Percentiles rank a stretch among this genome's conserved stretches.
Evolutionary conservation across 371 early-diverging fungal species (phyloP).

Genomic region (Rhizomucor miehei): DNA sequence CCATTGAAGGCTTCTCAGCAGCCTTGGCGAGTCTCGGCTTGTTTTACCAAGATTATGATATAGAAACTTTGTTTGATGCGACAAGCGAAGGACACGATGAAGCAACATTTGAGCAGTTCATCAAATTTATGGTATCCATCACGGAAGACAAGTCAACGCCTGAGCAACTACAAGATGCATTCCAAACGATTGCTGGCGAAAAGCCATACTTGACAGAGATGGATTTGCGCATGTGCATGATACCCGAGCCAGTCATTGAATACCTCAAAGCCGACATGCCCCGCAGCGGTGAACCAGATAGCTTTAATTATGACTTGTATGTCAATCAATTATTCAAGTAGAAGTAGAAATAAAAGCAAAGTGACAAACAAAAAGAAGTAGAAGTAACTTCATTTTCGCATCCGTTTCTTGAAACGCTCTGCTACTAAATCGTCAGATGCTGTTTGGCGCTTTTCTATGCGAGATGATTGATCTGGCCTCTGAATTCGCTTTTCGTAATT

Average conservation of each 20-base stretch:
- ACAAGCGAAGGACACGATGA: slow-evolving; percentile 58
- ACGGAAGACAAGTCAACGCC: slow-evolving; percentile 91
- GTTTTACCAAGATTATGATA: slow-evolving; percentile 74
- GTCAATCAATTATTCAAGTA: slow-evolving; percentile 66
- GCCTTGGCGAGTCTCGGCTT: slow-evolving; percentile 85
- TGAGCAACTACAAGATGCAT: slow-evolving; percentile 83
- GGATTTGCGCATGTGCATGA: slow-evolving; percentile 65
- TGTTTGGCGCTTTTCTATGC: slow-evolving; percentile 48
- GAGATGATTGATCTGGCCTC: slow-evolving; percentile 30
- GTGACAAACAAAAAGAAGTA: not conserved
- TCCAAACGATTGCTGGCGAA: slow-evolving; percentile 81
- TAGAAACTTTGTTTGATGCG: slow-evolving; percentile 64
- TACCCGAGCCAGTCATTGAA: slow-evolving; percentile 68
- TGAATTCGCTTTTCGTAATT: slow-evolving; percentile 33
- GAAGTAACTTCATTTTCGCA: slow-evolving; percentile 37
- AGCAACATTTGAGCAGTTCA: slow-evolving; percentile 86
- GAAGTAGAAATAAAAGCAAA: not conserved
- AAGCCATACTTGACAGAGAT: slow-evolving; percentile 79
- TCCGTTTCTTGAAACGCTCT: slow-evolving; percentile 80
- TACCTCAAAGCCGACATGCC: slow-evolving; percentile 78
- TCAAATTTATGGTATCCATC: slow-evolving; percentile 80
- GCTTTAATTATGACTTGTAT: slow-evolving; percentile 72
- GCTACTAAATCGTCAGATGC: slow-evolving; percentile 80
- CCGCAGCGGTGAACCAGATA: slow-evolving; percentile 36
- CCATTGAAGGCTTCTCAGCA: slow-evolving; percentile 80